phyloP scores from a whole-genome alignment of 129 eudicot species.

The Tanacetum coccineum region DNA sequence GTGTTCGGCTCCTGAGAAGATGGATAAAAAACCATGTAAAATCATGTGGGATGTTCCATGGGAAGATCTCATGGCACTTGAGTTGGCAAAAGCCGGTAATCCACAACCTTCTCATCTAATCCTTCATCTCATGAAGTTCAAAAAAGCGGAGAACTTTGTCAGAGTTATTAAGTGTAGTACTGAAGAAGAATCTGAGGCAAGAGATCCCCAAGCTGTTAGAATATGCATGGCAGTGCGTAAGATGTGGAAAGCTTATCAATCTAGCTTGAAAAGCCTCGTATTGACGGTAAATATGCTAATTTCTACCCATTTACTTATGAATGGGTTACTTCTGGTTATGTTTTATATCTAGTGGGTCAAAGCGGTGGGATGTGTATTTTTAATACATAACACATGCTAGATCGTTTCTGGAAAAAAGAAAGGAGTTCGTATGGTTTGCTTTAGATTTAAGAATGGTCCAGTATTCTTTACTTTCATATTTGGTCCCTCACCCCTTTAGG shows the following conservation, averaged over 20 bases:
- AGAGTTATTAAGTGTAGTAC: conserved; percentile 76
- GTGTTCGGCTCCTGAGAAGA: conserved; percentile 71
- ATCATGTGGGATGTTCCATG: conserved; percentile 97
- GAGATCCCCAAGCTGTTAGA: conserved; percentile 79
- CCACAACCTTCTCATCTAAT: conserved; percentile 74
- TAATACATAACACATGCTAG: too few species aligned
- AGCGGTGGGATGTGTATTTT: neutral
- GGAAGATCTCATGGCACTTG: conserved; percentile 88
- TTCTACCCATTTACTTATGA: neutral
- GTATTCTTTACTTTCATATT: too few species aligned
- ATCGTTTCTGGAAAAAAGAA: too few species aligned
- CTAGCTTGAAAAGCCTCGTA: conserved; percentile 42
- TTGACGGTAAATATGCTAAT: conserved; percentile 56
- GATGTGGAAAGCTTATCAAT: conserved; percentile 79
- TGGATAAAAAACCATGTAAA: conserved; percentile 93
- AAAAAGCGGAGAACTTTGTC: conserved; percentile 68
- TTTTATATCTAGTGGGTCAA: neutral
- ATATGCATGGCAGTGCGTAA: conserved; percentile 68
- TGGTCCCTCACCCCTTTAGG: too few species aligned
- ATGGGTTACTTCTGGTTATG: neutral
- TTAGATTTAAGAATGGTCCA: too few species aligned
- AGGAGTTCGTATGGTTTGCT: too few species aligned
- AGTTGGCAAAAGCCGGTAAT: conserved; percentile 81
- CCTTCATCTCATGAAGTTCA: conserved; percentile 70
- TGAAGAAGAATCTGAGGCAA: conserved; percentile 55